Percentiles rank a stretch among this genome's conserved stretches.
Evolutionary conservation across 2,329 filamentous ascomycete species (phyloP).

Genomic region (Orbilia ellipsospora): DNA sequence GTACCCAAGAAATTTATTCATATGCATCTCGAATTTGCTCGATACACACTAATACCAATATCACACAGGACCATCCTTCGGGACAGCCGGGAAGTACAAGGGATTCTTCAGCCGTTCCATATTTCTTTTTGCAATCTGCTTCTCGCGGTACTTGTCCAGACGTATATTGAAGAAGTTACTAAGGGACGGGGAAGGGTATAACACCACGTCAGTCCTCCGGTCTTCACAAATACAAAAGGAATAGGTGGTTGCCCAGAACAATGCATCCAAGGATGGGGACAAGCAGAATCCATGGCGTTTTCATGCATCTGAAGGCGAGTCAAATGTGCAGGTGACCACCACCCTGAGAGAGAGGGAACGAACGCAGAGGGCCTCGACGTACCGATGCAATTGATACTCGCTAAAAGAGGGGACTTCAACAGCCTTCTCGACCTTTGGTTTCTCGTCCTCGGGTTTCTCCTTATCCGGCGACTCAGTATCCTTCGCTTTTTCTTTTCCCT

Average conservation of each 20-base stretch:
- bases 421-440: constrained; percentile 63
- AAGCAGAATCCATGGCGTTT: constrained; percentile 31
- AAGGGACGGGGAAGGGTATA: constrained; percentile 22
- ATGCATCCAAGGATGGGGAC: constrained; percentile 1
- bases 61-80: constrained; percentile 66
- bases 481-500: constrained; percentile 66
- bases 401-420: constrained; percentile 61
- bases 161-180: constrained; percentile 89
- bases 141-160: constrained; percentile 78
- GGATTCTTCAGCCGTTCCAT: constrained; percentile 82
- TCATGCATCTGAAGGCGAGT: constrained; percentile 29
- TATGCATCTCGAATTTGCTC: constrained; percentile 25
- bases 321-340: constrained; percentile 55
- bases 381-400: constrained; percentile 22
- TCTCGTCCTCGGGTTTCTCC: constrained; percentile 65
- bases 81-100: constrained; percentile 84
- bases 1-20: constrained; percentile 16
- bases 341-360: constrained; percentile 19
- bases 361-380: constrained; percentile 11
- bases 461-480: constrained; percentile 63
- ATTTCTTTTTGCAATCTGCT: constrained; percentile 82
- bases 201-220: constrained; percentile 44
- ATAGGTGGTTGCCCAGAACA: not conserved
- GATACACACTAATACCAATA: constrained; percentile 19
- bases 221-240: not conserved